phyloP scores from a whole-genome alignment of 345 rosid species.

The Cardiospermum halicacabum region DNA sequence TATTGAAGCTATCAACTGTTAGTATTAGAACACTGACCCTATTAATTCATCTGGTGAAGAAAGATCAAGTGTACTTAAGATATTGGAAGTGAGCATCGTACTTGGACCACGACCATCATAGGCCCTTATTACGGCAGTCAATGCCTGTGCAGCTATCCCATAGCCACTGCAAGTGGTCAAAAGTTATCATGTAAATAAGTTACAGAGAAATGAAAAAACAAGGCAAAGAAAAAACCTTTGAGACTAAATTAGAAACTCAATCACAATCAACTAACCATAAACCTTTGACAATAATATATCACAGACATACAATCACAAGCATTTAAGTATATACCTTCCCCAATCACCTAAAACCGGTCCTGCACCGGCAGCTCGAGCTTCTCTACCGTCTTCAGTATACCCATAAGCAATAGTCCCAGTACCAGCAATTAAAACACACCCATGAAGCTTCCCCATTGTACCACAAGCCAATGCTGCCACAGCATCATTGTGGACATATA shows the following conservation, averaged over 20 bases:
- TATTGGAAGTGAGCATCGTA: constrained; percentile 61
- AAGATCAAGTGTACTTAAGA: constrained; percentile 61
- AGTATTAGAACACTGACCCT: constrained; percentile 35
- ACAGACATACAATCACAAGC: not conserved
- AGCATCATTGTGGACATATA: constrained; percentile 86
- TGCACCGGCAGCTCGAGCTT: constrained; percentile 91
- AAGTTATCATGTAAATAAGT: not conserved
- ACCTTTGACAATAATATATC: not conserved
- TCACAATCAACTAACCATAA: not conserved
- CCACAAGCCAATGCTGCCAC: constrained; percentile 94
- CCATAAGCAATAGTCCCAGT: constrained; percentile 93
- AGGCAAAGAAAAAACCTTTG: not conserved
- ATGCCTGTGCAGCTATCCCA: constrained; percentile 94
- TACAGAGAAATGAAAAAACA: not conserved
- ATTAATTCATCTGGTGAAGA: constrained; percentile 80
- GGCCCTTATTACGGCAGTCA: constrained; percentile 82
- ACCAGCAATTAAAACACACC: constrained; percentile 95
- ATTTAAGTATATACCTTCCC: constrained; percentile 61
- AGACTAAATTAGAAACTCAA: constrained; percentile 3
- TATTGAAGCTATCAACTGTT: not conserved
- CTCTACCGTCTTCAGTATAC: constrained; percentile 80
- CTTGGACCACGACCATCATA: constrained; percentile 91
- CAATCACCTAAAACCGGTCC: constrained; percentile 95
- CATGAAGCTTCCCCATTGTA: constrained; percentile 91
- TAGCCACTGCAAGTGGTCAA: constrained; percentile 54